Base-by-base conservation (phyloP, 495 filamentous ascomycete genomes). In the Penicillium bovifimosum region DNA sequence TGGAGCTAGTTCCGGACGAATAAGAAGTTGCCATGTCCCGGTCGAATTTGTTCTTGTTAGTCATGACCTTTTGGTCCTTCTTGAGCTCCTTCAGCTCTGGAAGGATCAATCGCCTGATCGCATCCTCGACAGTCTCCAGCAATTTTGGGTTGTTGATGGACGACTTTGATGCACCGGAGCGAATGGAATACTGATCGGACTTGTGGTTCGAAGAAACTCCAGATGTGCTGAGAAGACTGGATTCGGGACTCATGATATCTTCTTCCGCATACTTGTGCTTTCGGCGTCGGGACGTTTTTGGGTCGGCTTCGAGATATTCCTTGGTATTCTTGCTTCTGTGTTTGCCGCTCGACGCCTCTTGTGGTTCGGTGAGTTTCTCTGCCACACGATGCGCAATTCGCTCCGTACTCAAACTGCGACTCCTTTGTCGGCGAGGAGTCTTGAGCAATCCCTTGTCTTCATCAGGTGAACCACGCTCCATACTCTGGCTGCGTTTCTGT, bases 61-160 rank as follows among this genome's bases (percentile, higher is more conserved):
- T 67, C 42, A 81, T 79, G 32, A 79, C 75, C 53, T 85, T 90
- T 63, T 95, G 88, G 60, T 95, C 89, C 61, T 88, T 82, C 69
- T 96, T 96, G 40, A 97, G 76, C 28, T 88, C 88, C 47, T 89
- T 90, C 41, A 98, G 76, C 64, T 98, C 92, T 0, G 93, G 95
- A 1, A 97, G 71, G 43, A 97, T 96, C 42, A 97, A 74, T 39
- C 91, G 81, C 43, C 88, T 86, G 57, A 98, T 97, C 17, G 93
- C 90, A 73, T 96, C 92, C 68, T 97, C 92, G 7, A 98, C 92
- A 0, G 91, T 91, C 65, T 95, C 89, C 5, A 97, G 80, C n/a
- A 98, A 71, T 55, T 88, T 95, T 0, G 92, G 92, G 63, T 98
- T 96, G 70, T 95, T 96, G 69, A 96, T 86, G 0, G 89, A 93